These are phyloP conservation scores for Aspergillus tanneri DNA, from an alignment of 2,329 filamentous ascomycete genomes.

Conservation along the genomic window DNA sequence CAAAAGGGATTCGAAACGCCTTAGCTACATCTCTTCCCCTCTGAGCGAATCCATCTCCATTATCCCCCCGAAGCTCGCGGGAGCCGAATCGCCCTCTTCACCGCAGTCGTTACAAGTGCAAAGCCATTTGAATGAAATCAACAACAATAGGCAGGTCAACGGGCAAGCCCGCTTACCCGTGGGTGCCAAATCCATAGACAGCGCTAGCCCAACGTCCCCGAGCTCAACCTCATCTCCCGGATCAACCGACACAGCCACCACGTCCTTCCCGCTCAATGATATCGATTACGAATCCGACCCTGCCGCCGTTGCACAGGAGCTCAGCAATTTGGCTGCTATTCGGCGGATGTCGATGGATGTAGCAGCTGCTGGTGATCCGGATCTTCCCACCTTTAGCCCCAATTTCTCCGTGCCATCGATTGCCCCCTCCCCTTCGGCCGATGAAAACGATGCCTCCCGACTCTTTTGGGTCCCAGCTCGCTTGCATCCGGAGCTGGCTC, in stretches of 20 bases:
- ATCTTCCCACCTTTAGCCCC: constrained; percentile 45
- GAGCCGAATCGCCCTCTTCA: constrained; percentile 28
- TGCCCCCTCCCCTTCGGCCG: constrained; percentile 48
- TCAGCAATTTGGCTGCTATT: constrained; percentile 87
- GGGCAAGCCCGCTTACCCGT: constrained; percentile 31
- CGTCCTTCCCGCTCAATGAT: constrained; percentile 73
- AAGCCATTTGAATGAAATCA: constrained; percentile 37
- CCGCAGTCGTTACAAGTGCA: constrained; percentile 29
- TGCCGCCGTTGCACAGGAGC: constrained; percentile 83
- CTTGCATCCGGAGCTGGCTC: constrained; percentile 90
- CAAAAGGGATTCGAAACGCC: constrained; percentile 61
- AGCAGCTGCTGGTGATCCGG: constrained; percentile 60
- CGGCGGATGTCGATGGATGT: constrained; percentile 95
- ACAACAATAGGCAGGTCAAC: constrained; percentile 29
- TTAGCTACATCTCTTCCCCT: constrained; percentile 68
- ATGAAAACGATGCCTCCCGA: constrained; percentile 83
- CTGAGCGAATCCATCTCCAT: constrained; percentile 46
- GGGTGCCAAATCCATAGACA: constrained; percentile 40
- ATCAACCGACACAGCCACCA: constrained; percentile 58
- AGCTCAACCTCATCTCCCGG: constrained; percentile 56
- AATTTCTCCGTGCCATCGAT: constrained; percentile 43
- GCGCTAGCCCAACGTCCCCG: constrained; percentile 53
- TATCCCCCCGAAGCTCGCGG: constrained; percentile 32
- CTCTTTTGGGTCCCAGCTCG: constrained; percentile 95
- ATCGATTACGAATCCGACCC: constrained; percentile 88